These are phyloP conservation scores for Eucalyptus brandiana DNA, from an alignment of 345 rosid genomes.

Conservation along the genomic window DNA sequence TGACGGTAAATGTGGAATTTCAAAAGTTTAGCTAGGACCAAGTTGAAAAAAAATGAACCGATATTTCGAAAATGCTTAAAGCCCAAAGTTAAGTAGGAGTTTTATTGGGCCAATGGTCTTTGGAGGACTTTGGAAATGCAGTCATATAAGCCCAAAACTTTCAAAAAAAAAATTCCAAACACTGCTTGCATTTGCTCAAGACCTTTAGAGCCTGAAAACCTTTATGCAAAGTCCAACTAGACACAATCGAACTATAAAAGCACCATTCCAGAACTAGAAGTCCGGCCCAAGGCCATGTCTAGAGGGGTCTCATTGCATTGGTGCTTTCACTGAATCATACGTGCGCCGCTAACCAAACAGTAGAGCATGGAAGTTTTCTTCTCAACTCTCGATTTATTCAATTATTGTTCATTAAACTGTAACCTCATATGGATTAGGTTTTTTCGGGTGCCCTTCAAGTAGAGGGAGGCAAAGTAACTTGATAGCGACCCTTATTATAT, in stretches of 20 bases:
- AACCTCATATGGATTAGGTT: not conserved
- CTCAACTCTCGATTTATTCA: not conserved
- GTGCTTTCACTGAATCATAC: not conserved
- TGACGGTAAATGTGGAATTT: not conserved
- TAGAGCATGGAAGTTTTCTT: not conserved
- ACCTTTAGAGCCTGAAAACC: not conserved
- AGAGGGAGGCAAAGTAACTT: not conserved
- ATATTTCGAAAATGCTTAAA: rapidly evolving
- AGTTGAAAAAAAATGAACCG: not conserved
- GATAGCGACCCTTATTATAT: not conserved
- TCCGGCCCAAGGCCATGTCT: not conserved
- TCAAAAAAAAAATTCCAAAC: rapidly evolving
- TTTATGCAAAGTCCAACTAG: not conserved
- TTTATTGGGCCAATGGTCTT: not conserved
- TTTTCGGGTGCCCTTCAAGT: not conserved
- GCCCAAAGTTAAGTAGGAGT: not conserved
- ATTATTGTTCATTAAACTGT: not conserved
- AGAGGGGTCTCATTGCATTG: not conserved
- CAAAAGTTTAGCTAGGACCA: not conserved
- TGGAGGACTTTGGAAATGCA: not conserved
- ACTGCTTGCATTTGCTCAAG: not conserved
- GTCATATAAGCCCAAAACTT: not conserved
- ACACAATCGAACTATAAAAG: not conserved
- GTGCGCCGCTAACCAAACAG: not conserved
- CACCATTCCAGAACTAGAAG: not conserved